Percentiles rank a stretch among this genome's conserved stretches.
Conservation (phyloP, 148 eudicot species). For the Bassia scoparia region DNA sequence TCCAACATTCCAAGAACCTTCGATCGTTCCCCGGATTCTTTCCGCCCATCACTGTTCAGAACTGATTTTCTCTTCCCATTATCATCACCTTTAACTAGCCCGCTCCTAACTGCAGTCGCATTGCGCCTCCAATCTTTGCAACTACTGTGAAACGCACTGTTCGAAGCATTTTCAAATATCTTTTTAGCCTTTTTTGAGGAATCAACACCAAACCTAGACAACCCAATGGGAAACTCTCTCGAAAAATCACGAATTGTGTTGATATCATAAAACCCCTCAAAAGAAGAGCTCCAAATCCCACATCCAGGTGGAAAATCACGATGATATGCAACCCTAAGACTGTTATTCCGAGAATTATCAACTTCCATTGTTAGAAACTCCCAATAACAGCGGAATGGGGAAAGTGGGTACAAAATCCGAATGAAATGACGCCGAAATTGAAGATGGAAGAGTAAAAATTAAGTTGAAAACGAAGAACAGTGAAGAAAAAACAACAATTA, state of each 20-base stretch:
- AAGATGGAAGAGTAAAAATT: background rate
- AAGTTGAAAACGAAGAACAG: background rate
- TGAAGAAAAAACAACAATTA: background rate
- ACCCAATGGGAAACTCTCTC: slow-evolving; percentile 26
- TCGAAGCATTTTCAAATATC: background rate
- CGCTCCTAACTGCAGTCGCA: slow-evolving; percentile 7
- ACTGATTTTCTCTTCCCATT: background rate
- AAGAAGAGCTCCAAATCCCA: background rate
- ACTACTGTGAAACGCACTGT: background rate
- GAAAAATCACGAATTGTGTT: background rate
- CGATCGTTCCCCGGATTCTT: slow-evolving; percentile 3
- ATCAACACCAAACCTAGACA: slow-evolving; percentile 21
- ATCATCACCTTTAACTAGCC: background rate
- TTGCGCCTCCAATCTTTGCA: background rate
- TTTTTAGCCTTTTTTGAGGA: background rate
- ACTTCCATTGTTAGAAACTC: background rate
- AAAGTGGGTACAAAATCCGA: background rate
- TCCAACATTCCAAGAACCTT: slow-evolving; percentile 18
- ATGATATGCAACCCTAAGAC: background rate
- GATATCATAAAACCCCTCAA: background rate
- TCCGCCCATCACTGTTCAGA: background rate
- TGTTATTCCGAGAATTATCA: background rate
- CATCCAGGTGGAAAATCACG: slow-evolving; percentile 24
- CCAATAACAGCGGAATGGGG: slow-evolving; percentile 12
- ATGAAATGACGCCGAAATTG: background rate